Evolutionary conservation across 2,329 filamentous ascomycete genomes (phyloP), one percentile per base, ranked within the genome.

Genomic region (Ustulina deusta): DNA sequence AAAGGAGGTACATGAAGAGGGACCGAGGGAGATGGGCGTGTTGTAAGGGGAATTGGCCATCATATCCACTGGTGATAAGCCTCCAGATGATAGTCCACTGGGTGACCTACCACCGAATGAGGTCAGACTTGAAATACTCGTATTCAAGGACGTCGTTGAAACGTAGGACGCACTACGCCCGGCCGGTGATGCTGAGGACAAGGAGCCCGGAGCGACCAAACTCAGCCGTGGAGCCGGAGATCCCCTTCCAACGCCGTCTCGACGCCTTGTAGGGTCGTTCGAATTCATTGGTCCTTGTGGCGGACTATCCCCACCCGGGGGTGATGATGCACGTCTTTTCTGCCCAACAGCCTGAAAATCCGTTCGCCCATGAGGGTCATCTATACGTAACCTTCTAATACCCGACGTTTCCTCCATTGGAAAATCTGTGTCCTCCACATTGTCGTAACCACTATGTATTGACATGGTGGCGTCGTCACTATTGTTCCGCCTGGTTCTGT

Each of bases 251-350:
- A 78, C 77, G 6, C 81, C 76, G 7, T 87, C 85, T 13, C 85
- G 83, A 59, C 85, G 83, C 64, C 85, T 82, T 48, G 83, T 72
- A 64, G 82, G 72, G 40, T 86, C 85, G 54, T 78, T 79, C 32
- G 82, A 80, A 34, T 79, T 78, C 2, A 79, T 66, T 34, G 82
- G 75, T 17, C 74, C 78, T 63, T 80, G 79, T n/a, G 81, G 71
- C 20, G 80, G 73, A 6, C 81, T 75, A 32, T 87, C 85, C 11
- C 85, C 85, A 2, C 80, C 79, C 0, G 82, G 84, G 0, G 86
- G 86, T 29, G 86, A 88, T 0, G 85, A 86, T 1, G 86, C 86
- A 44, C 86, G 81, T 54, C 87, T 83, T 78, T 89, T 89, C 67
- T 83, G 83, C 6, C 86, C 85, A 9, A 78, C 74, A 2, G 81